Evolutionary conservation across 2,329 filamentous ascomycete species (phyloP).

Genomic region (Aureobasidium mangrovei): DNA sequence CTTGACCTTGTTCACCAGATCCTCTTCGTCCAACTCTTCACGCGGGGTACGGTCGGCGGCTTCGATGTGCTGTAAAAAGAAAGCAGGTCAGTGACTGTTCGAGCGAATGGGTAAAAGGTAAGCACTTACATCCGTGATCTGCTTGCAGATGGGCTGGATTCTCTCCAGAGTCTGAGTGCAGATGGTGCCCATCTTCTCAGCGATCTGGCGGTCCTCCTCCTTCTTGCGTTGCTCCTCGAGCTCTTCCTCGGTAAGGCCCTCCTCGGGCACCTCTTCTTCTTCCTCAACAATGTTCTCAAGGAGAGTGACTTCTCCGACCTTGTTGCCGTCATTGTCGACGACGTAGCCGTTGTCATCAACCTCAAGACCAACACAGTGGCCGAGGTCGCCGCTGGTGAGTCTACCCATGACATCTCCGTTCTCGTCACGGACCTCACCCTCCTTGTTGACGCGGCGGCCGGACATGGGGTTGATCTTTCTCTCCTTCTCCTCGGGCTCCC

Average conservation of each 20-base stretch:
- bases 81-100: constrained; percentile 23
- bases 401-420: constrained; percentile 42
- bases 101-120: not conserved
- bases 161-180: constrained; percentile 74
- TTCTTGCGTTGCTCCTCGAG: constrained; percentile 45
- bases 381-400: constrained; percentile 43
- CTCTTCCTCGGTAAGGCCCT: constrained; percentile 46
- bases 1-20: constrained; percentile 75
- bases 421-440: constrained; percentile 44
- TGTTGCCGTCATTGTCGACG: constrained; percentile 50
- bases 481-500: constrained; percentile 46
- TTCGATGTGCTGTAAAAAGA: constrained; percentile 56
- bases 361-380: constrained; percentile 44
- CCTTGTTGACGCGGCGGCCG: constrained; percentile 44
- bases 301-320: constrained; percentile 54
- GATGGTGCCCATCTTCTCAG: constrained; percentile 62
- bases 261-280: constrained; percentile 53
- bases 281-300: constrained; percentile 49
- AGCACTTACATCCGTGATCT: constrained; percentile 64
- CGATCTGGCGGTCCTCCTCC: constrained; percentile 64
- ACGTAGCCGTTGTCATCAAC: constrained; percentile 46
- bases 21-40: constrained; percentile 84
- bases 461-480: constrained; percentile 53
- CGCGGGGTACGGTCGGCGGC: constrained; percentile 69
- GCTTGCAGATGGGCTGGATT: constrained; percentile 74